These are phyloP conservation scores for Botryotinia calthae DNA, from an alignment of 2,329 filamentous ascomycete species.

Conservation along the genomic window DNA sequence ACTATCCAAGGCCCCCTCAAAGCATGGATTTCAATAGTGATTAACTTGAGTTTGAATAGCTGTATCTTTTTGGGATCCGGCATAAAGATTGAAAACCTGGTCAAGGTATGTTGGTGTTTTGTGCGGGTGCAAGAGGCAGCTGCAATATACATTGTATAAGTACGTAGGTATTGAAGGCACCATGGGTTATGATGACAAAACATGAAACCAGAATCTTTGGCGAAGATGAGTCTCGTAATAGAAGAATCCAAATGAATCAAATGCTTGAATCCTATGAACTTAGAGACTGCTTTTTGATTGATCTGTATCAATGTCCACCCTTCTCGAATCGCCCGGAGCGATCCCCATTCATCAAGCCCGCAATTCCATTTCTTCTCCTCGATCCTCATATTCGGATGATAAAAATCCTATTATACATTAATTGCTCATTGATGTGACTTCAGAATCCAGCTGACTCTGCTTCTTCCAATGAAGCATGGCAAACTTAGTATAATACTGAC, in stretches of 20 bases:
- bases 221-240: not conserved
- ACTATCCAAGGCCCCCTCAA: not conserved
- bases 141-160: not conserved
- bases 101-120: not conserved
- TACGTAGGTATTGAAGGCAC: too few relatives aligned
- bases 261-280: not conserved
- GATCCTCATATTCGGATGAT: not conserved
- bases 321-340: not conserved
- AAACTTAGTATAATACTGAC: not conserved
- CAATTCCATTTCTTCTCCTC: not conserved
- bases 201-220: too few relatives aligned
- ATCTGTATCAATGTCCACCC: not conserved
- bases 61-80: not conserved
- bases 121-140: not conserved
- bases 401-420: too few relatives aligned
- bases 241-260: not conserved
- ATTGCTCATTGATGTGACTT: too few relatives aligned
- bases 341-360: not conserved
- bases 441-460: too few relatives aligned
- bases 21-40: not conserved
- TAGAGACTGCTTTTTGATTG: not conserved
- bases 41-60: not conserved
- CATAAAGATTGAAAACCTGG: not conserved
- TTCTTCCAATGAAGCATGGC: not conserved
- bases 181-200: not conserved